Conservation (phyloP, 805 yeast genomes). For the Metschnikowia lochheadii region DNA sequence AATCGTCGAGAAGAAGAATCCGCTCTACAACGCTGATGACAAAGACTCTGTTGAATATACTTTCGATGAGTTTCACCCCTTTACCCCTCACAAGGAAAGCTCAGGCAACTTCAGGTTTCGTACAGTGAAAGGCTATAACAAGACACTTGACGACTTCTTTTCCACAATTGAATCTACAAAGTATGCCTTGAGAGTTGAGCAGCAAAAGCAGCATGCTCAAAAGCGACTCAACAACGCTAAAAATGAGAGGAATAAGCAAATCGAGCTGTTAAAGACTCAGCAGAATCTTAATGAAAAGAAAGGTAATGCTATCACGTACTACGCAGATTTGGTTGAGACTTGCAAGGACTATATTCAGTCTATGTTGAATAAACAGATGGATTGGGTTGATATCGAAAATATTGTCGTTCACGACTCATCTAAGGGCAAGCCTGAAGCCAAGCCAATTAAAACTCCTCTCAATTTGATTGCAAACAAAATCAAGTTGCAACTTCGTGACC, state of each 20-base stretch:
- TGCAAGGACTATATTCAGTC: conserved; percentile 65
- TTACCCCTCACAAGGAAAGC: conserved; percentile 43
- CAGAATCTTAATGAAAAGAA: conserved; percentile 61
- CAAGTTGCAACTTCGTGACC: conserved; percentile 49
- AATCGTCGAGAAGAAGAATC: conserved; percentile 60
- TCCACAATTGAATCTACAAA: conserved; percentile 83
- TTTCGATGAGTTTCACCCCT: conserved; percentile 70
- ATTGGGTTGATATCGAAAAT: conserved; percentile 86
- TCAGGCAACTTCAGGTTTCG: conserved; percentile 33
- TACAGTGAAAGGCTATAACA: conserved; percentile 63
- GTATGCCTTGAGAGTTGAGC: conserved; percentile 67
- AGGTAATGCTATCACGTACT: conserved; percentile 68
- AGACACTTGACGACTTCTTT: conserved; percentile 77
- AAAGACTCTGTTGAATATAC: conserved; percentile 45
- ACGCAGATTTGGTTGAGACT: conserved; percentile 67
- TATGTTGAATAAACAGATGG: conserved; percentile 79
- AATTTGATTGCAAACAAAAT: conserved; percentile 67
- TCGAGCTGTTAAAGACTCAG: conserved; percentile 58
- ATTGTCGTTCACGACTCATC: conserved; percentile 65
- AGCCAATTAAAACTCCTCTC: conserved; percentile 59
- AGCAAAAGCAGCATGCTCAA: conserved; percentile 70
- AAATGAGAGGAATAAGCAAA: conserved; percentile 64
- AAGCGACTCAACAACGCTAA: conserved; percentile 73
- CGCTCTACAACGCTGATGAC: conserved; percentile 39
- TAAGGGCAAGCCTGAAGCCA: conserved; percentile 62